phyloP scores from a whole-genome alignment of 148 eudicot genomes.

The Vaccinium darrowii region DNA sequence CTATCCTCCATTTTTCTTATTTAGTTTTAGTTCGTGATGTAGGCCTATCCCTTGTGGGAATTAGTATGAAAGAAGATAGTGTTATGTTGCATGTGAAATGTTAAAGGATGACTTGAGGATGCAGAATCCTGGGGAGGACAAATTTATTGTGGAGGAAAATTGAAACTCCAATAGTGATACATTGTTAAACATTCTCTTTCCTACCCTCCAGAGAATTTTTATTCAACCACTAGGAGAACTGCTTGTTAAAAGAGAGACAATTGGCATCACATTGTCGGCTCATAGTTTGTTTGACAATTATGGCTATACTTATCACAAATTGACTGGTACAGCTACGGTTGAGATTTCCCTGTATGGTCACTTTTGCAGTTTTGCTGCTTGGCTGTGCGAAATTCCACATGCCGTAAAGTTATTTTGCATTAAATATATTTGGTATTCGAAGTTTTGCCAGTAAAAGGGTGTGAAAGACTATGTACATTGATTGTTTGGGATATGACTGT shows the following conservation, averaged over 20 bases:
- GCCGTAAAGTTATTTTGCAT: neutral
- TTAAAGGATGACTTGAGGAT: neutral
- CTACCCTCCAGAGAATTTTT: neutral
- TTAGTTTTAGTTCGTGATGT: neutral
- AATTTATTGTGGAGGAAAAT: neutral
- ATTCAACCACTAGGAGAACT: slow-evolving; percentile 5
- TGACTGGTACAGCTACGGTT: neutral
- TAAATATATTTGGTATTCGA: neutral
- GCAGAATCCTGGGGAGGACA: neutral
- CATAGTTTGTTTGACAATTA: neutral
- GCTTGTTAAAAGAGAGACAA: neutral
- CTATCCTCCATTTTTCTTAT: neutral
- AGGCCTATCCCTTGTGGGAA: neutral
- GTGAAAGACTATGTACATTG: neutral
- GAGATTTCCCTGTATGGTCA: neutral
- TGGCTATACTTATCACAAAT: neutral
- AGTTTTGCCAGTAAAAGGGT: neutral
- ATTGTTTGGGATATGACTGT: neutral
- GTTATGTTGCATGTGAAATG: neutral
- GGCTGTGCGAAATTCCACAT: neutral
- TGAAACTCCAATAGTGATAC: neutral
- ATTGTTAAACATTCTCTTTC: slow-evolving; percentile 8
- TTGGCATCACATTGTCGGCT: neutral
- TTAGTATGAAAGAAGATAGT: neutral
- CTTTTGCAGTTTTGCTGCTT: neutral